Conservation (phyloP, 805 yeast genomes). For the Candida saitoana region DNA sequence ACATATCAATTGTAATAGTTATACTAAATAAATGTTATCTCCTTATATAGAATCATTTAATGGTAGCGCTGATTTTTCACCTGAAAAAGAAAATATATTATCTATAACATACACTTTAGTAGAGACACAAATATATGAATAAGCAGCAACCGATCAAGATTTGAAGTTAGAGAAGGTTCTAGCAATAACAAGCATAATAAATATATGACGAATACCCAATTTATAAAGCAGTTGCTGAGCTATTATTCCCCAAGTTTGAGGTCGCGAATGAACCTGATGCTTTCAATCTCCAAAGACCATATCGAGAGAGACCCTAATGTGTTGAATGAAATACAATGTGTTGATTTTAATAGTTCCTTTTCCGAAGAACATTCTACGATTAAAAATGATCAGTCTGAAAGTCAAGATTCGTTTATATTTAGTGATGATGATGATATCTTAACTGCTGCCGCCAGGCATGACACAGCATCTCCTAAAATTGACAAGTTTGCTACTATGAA, state of each 20-base stretch:
- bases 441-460: slow-evolving; percentile 2
- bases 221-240: background rate
- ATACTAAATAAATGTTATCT: no score
- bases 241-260: background rate
- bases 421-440: slow-evolving; percentile 4
- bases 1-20: no score
- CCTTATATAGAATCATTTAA: no score
- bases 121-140: background rate
- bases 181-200: background rate
- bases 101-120: background rate
- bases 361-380: background rate
- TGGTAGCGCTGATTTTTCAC: background rate
- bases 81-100: background rate
- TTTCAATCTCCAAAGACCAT: background rate
- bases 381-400: background rate
- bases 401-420: slow-evolving; percentile 5
- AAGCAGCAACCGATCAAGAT: background rate
- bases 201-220: background rate
- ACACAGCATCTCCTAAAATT: background rate
- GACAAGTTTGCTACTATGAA: background rate
- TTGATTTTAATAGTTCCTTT: slow-evolving; percentile 4
- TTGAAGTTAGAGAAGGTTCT: background rate
- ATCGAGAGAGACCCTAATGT: slow-evolving; percentile 3
- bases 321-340: slow-evolving; percentile 3
- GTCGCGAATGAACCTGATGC: background rate